Base-by-base conservation (phyloP, 495 filamentous ascomycete genomes). In the Penicillium nucicola region DNA sequence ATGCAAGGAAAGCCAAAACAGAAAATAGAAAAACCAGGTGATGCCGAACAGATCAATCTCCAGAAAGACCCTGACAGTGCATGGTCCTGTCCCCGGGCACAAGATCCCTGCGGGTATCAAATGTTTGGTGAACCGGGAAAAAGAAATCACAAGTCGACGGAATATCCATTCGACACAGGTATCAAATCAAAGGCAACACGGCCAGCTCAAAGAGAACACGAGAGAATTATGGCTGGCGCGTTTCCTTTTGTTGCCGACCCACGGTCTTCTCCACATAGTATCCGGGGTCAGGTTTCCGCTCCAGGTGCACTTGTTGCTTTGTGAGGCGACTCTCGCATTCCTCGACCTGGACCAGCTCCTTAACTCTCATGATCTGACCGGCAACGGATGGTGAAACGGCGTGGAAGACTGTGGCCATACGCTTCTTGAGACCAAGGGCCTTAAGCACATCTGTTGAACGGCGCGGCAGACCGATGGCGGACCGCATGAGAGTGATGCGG, bases 341-440 rank as follows among this genome's bases (percentile, higher is more conserved):
- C 33, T 82, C 72, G 19, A 99, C 92, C 11, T 80, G 77, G 5
- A 99, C 87, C 49, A 99, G 77, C 69, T 99, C 95, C 71, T 99
- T 99, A 41, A 99, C 91, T 68, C 88, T 90, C 83, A 97, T 88
- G 69, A 99, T 93, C 74, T 95, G 90, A 69, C 95, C 95, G 4
- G 95, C 95, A 46, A 88, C 80, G 53, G 91, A 84, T 14, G 83
- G 79, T 22, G 82, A 82, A 47, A 96, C 93, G 28, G 88, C 86
- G 65, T 96, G 86, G 79, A 95, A 99, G 57, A 97, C 95, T 50
- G 88, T 92, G 53, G 79, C 81, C 79, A 87, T 86, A 57, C 93
- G 87, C 65, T 90, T 89, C 49, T 86, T 88, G 33, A 99, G 81
- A 20, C 95, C 95, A 28, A 99, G 85, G 7, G 95, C 88, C 58